These are phyloP conservation scores for Climacium dendroides DNA, from an alignment of 225 moss, liverwort and hornwort species.

Conservation along the genomic window DNA sequence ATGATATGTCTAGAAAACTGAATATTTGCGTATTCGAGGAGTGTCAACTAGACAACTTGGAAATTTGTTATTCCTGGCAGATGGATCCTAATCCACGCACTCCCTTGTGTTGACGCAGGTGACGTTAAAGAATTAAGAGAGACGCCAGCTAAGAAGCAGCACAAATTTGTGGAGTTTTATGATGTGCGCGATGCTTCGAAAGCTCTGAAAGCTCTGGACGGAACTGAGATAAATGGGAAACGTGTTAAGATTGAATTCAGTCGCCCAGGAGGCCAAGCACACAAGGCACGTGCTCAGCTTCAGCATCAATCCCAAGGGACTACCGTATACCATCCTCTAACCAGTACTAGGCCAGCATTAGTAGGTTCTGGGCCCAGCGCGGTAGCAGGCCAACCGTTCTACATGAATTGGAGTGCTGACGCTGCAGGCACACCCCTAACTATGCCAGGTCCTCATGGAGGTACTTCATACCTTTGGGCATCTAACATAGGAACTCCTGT, in stretches of 20 bases:
- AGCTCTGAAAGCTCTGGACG: slow-evolving; percentile 72
- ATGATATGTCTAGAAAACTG: neutral
- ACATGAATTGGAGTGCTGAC: slow-evolving; percentile 51
- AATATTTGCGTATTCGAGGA: neutral
- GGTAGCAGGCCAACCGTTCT: slow-evolving; percentile 46
- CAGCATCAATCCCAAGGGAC: slow-evolving; percentile 39
- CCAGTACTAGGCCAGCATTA: slow-evolving; percentile 19
- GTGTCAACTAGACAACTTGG: neutral
- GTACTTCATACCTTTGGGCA: slow-evolving; percentile 46
- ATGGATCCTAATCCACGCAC: neutral
- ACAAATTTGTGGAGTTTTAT: slow-evolving; percentile 91
- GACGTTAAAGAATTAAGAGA: slow-evolving; percentile 83
- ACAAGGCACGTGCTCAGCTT: slow-evolving; percentile 51
- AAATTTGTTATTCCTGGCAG: neutral
- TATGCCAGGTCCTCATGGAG: slow-evolving; percentile 29
- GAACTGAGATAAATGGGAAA: slow-evolving; percentile 78
- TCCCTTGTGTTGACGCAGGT: slow-evolving; percentile 25
- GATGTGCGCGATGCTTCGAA: slow-evolving; percentile 86
- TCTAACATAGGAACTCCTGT: slow-evolving; percentile 45
- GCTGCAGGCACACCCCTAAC: slow-evolving; percentile 31
- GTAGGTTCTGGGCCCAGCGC: slow-evolving; percentile 29
- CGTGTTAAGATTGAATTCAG: slow-evolving; percentile 95
- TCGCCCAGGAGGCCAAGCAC: slow-evolving; percentile 88
- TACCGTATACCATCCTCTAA: neutral
- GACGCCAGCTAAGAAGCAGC: slow-evolving; percentile 82